These are phyloP conservation scores for Gardenia jasminoides DNA, from an alignment of 257 asterid genomes.

Conservation along the genomic window DNA sequence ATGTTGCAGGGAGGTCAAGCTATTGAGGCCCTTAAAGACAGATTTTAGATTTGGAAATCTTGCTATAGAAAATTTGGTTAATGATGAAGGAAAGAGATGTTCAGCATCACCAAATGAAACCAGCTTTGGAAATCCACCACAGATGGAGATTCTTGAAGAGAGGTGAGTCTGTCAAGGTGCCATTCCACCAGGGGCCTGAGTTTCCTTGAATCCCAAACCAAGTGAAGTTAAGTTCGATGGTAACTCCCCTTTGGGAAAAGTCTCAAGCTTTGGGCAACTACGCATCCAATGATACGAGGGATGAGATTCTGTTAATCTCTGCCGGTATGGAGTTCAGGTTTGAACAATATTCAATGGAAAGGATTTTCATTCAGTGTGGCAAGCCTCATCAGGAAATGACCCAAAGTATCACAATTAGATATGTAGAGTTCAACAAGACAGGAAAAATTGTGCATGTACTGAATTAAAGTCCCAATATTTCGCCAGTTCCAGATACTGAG, in stretches of 20 bases:
- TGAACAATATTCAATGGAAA: constrained; percentile 53
- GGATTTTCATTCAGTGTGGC: constrained; percentile 51
- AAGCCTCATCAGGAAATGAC: constrained; percentile 54
- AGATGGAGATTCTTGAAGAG: constrained; percentile 58
- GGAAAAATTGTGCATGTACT: constrained; percentile 38
- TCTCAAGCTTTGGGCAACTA: constrained; percentile 61
- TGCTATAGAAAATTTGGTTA: constrained; percentile 50
- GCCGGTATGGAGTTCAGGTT: constrained; percentile 53
- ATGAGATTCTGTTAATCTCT: constrained; percentile 23
- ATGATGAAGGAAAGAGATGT: constrained; percentile 46
- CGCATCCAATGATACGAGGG: constrained; percentile 55
- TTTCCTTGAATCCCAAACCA: constrained; percentile 58
- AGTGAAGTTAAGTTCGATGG: constrained; percentile 53
- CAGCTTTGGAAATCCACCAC: constrained; percentile 62
- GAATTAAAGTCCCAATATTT: constrained; percentile 42
- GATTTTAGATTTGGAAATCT: constrained; percentile 55
- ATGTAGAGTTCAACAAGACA: constrained; percentile 48
- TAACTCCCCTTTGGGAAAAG: constrained; percentile 38
- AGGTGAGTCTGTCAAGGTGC: constrained; percentile 57
- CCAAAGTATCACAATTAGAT: constrained; percentile 38
- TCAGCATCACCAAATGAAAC: constrained; percentile 43
- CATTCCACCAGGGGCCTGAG: constrained; percentile 54
- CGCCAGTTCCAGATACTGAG: constrained; percentile 48
- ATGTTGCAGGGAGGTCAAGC: constrained; percentile 44
- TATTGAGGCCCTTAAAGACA: constrained; percentile 49